phyloP scores from a whole-genome alignment of 225 moss, liverwort and hornwort genomes.

The Ulota crispa region DNA sequence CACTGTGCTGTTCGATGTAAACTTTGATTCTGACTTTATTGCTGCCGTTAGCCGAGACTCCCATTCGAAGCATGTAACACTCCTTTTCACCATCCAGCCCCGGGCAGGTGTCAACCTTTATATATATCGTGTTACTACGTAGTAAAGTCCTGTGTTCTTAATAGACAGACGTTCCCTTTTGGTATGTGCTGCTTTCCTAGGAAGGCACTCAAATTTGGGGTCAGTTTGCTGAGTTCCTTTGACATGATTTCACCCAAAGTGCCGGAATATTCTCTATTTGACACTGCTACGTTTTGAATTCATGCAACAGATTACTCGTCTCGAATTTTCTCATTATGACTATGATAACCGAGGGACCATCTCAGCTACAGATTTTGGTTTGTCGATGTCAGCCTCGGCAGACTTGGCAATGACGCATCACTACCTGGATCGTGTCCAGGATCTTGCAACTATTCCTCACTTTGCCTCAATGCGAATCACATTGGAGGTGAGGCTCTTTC shows the following conservation, averaged over 20 bases:
- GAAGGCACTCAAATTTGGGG: no score
- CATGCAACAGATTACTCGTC: slow-evolving; percentile 60
- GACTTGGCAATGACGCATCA: slow-evolving; percentile 63
- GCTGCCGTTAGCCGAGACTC: not conserved
- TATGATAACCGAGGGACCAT: slow-evolving; percentile 63
- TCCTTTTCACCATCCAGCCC: no score
- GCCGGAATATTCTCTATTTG: not conserved
- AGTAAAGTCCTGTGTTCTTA: no score
- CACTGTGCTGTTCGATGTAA: not conserved
- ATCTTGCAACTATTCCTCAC: slow-evolving; percentile 45
- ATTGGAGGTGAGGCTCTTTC: slow-evolving; percentile 48
- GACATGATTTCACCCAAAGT: no score
- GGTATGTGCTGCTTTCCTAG: no score
- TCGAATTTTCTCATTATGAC: slow-evolving; percentile 90
- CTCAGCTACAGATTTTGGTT: slow-evolving; percentile 77
- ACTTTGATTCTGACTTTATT: not conserved
- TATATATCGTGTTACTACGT: no score
- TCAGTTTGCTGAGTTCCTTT: no score
- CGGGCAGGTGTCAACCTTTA: no score
- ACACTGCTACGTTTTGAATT: slow-evolving; percentile 9
- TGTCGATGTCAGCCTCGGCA: slow-evolving; percentile 85
- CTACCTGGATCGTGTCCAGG: slow-evolving; percentile 66
- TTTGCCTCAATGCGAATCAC: slow-evolving; percentile 61
- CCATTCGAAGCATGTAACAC: no score
- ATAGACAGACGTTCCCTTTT: no score